A percentile compares a stretch with the other conserved stretches of the same genome.
Evolutionary conservation across 2,329 filamentous ascomycete genomes (phyloP).

Genomic region (Fusarium luffae): DNA sequence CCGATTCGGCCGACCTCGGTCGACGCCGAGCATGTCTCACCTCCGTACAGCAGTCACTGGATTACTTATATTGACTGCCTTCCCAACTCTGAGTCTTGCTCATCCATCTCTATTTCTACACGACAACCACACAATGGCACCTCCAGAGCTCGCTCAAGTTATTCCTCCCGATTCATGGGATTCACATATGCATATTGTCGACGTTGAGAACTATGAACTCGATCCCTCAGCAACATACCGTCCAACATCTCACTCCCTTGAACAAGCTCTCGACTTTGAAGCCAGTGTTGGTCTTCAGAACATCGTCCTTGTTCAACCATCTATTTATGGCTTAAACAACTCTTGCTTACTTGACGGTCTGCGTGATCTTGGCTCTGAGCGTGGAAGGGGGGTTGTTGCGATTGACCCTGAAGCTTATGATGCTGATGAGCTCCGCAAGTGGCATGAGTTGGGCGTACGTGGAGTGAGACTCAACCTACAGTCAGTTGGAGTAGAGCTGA

Average conservation of each 20-base stretch:
- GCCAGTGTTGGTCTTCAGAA: slow-evolving; percentile 62
- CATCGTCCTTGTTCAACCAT: slow-evolving; percentile 70
- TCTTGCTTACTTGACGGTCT: slow-evolving; percentile 67
- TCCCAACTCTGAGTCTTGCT: not conserved
- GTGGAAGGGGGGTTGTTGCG: slow-evolving; percentile 65
- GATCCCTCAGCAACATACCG: slow-evolving; percentile 61
- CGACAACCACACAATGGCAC: slow-evolving; percentile 7
- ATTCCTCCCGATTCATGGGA: slow-evolving; percentile 65
- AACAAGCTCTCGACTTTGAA: slow-evolving; percentile 64
- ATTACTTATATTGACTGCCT: not conserved
- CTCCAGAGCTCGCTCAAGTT: slow-evolving; percentile 14
- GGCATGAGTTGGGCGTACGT: slow-evolving; percentile 68
- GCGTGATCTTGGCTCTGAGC: slow-evolving; percentile 57
- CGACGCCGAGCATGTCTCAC: not conserved
- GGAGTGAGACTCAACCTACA: slow-evolving; percentile 70
- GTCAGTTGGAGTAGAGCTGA: slow-evolving; percentile 59
- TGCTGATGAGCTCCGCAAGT: slow-evolving; percentile 55
- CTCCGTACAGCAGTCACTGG: not conserved
- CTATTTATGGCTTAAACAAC: slow-evolving; percentile 71
- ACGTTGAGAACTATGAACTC: slow-evolving; percentile 62
- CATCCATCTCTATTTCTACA: not conserved
- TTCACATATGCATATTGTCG: slow-evolving; percentile 72
- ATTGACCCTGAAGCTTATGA: slow-evolving; percentile 61
- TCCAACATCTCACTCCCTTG: slow-evolving; percentile 60
- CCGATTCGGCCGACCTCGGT: slow-evolving; percentile 32